Evolutionary conservation across 2,329 filamentous ascomycete species (phyloP).

Genomic region (Aspergillus vadensis): DNA sequence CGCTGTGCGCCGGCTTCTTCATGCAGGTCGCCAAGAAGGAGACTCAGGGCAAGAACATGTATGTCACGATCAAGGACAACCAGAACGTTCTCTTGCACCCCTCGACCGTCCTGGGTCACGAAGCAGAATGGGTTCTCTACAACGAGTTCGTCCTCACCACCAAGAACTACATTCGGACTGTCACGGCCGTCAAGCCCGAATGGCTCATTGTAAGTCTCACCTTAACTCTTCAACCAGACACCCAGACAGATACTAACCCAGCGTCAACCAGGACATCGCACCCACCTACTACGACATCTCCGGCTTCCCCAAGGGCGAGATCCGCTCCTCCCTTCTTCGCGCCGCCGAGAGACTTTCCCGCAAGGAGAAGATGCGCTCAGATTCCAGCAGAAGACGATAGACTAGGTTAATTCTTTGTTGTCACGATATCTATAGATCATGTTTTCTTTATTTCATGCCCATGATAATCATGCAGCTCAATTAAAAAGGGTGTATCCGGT

Average conservation of each 20-base stretch:
- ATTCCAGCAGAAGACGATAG: conserved; percentile 37
- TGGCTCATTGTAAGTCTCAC: conserved; percentile 76
- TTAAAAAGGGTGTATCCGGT: conserved; percentile 3
- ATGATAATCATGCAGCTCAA: conserved; percentile 9
- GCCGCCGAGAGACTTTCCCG: conserved; percentile 58
- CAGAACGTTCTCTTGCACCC: conserved; percentile 92
- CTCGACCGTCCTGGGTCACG: conserved; percentile 82
- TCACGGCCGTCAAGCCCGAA: conserved; percentile 87
- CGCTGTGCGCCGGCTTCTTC: conserved; percentile 93
- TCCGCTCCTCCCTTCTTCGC: conserved; percentile 66
- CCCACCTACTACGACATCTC: conserved; percentile 88
- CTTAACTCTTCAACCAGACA: conserved; percentile 8
- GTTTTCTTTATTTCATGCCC: conserved; percentile 1
- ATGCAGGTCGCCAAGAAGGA: conserved; percentile 99
- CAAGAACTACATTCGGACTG: conserved; percentile 96
- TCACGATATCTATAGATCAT: conserved; percentile 7
- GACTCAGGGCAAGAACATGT: conserved; percentile 75
- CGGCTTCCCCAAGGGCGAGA: conserved; percentile 80
- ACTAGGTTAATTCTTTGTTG: conserved; percentile 15
- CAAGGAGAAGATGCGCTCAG: conserved; percentile 53
- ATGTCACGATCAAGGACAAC: conserved; percentile 94
- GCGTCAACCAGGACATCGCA: conserved; percentile 72
- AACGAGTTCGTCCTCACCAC: conserved; percentile 98
- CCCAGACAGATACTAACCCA: conserved; percentile 43
- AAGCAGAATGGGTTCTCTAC: conserved; percentile 96